Evolutionary conservation across 192 early-diverging fungal genomes (phyloP).

Genomic region (Radiomyces spectabilis): DNA sequence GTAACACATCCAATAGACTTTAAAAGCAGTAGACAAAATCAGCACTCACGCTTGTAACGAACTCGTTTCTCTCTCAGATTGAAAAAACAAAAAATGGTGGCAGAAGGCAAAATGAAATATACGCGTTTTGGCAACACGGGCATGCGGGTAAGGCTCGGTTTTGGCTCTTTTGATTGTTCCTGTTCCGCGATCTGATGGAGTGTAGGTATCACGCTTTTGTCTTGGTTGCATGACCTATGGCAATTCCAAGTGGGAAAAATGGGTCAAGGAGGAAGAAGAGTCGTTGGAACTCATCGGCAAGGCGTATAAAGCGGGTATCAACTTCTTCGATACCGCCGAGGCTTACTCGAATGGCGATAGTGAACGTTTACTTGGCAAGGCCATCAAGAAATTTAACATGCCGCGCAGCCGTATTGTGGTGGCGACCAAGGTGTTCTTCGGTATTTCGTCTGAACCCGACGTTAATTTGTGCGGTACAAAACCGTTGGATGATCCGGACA

Average conservation of each 20-base stretch:
- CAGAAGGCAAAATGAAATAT: too few relatives aligned
- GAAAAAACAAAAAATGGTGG: too few relatives aligned
- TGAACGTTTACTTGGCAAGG: constrained; percentile 28
- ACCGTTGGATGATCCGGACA: background rate
- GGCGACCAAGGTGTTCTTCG: constrained; percentile 59
- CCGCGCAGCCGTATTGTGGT: constrained; percentile 62
- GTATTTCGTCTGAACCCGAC: constrained; percentile 40
- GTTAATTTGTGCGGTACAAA: constrained; percentile 14
- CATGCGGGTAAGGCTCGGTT: background rate
- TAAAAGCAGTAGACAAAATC: too few relatives aligned
- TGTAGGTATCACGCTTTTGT: constrained; percentile 33
- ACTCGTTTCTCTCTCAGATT: too few relatives aligned
- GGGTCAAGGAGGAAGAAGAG: constrained; percentile 35
- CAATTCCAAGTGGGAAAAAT: constrained; percentile 25
- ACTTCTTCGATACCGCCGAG: constrained; percentile 70
- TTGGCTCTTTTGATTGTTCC: too few relatives aligned
- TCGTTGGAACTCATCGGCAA: constrained; percentile 35
- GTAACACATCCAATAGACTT: too few relatives aligned
- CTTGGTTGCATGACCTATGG: constrained; percentile 47
- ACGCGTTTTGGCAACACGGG: background rate
- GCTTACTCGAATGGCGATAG: constrained; percentile 27
- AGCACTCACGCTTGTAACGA: too few relatives aligned
- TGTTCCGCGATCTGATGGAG: too few relatives aligned
- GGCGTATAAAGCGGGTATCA: constrained; percentile 65
- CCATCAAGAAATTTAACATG: constrained; percentile 34